These are phyloP conservation scores for Blastobotrys niveus DNA, from an alignment of 1,139 yeast species.

Conservation along the genomic window DNA sequence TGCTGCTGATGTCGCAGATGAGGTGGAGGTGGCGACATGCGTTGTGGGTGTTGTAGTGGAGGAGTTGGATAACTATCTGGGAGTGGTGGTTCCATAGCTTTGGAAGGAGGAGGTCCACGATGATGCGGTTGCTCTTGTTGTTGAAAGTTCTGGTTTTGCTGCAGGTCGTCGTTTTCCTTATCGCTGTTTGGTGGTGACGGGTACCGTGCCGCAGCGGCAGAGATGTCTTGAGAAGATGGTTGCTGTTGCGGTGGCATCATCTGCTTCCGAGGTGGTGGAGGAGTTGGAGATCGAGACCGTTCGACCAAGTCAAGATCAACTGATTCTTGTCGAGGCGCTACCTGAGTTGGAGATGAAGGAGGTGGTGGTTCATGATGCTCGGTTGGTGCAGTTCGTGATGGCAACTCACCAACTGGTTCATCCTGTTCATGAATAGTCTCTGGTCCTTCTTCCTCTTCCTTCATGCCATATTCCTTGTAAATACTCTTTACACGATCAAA, in stretches of 20 bases:
- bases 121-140: too few relatives aligned
- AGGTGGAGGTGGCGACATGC: slow-evolving; percentile 5
- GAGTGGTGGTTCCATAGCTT: not conserved
- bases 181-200: slow-evolving; percentile 6
- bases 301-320: too few relatives aligned
- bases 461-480: slow-evolving; percentile 27
- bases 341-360: not conserved
- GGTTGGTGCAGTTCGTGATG: slow-evolving; percentile 12
- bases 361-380: slow-evolving; percentile 13
- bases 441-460: not conserved
- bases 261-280: not conserved
- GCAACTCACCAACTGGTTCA: slow-evolving; percentile 8
- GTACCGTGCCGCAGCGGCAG: not conserved
- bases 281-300: too few relatives aligned
- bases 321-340: too few relatives aligned
- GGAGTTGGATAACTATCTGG: slow-evolving; percentile 7
- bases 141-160: not conserved
- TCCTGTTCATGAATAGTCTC: not conserved
- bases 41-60: slow-evolving; percentile 7
- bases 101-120: not conserved
- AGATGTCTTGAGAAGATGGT: not conserved
- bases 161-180: not conserved
- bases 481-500: slow-evolving; percentile 32
- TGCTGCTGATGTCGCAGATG: not conserved
- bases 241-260: not conserved